Percentiles rank a stretch among this genome's conserved stretches.
Evolutionary conservation across 2,329 filamentous ascomycete genomes (phyloP).

Genomic region (Penicillium verrucosum): DNA sequence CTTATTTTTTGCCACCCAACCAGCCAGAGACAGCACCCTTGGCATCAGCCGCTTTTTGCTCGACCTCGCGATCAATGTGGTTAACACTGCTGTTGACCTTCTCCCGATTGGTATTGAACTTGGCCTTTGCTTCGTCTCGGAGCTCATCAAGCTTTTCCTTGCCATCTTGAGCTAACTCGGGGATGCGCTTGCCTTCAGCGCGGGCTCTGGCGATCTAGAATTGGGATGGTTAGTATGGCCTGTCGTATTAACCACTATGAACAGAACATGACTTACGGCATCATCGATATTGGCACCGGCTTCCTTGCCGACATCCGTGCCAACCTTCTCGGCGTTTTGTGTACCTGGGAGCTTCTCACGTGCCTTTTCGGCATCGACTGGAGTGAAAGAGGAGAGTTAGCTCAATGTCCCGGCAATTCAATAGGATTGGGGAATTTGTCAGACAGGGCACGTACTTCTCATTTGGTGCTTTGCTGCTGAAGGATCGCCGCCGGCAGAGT

Average conservation of each 20-base stretch:
- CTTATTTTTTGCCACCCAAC: constrained; percentile 63
- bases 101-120: constrained; percentile 43
- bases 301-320: constrained; percentile 58
- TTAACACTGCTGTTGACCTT: constrained; percentile 60
- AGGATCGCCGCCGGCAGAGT: constrained; percentile 75
- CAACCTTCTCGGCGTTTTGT: constrained; percentile 63
- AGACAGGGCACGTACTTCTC: constrained; percentile 62
- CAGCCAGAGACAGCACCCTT: constrained; percentile 81
- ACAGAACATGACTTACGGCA: constrained; percentile 55
- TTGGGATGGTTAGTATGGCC: neutral
- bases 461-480: constrained; percentile 81
- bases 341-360: constrained; percentile 63
- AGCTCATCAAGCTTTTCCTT: constrained; percentile 57
- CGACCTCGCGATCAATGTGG: constrained; percentile 77
- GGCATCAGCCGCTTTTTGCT: constrained; percentile 72
- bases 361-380: constrained; percentile 73
- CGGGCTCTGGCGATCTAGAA: constrained; percentile 61
- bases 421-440: neutral
- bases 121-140: constrained; percentile 59
- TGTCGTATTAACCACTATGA: constrained; percentile 2
- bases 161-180: constrained; percentile 60
- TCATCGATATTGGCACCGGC: constrained; percentile 66
- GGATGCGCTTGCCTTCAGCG: constrained; percentile 57
- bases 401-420: neutral
- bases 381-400: neutral